Evolutionary conservation across 1,284 basidiomycete genomes (phyloP), one percentile per base, ranked within the genome.

Genomic region (Cutaneotrichosporon arboriforme): DNA sequence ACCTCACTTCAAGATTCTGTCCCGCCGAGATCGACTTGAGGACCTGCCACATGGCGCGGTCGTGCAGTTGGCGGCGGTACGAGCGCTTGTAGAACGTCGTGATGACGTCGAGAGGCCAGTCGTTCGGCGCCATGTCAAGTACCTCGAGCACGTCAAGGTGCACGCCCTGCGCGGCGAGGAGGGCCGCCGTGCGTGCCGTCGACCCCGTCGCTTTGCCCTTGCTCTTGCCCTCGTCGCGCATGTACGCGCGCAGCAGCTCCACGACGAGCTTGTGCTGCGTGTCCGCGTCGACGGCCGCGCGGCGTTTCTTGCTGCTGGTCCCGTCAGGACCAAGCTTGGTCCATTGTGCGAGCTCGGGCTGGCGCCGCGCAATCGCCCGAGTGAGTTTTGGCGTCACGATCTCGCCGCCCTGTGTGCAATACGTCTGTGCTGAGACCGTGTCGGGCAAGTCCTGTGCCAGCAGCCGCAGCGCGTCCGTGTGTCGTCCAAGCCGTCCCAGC

Each of bases 121-220:
- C 76, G 23, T 81, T 69, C 1, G 90, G 90, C 18, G 92, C 79
- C 15, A 83, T 75, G 2, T 83, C 76, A 15, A 91, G 77, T 31
- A 91, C 88, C 67, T 90, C 86, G 15, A 84, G 62, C 2, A 84
- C 80, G 63, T 92, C 87, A 33, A 93, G 77, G 64, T 85, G 85
- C 57, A 83, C 79, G 2, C 85, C 86, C 68, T 91, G 90, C 1
- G 89, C 83, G 65, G 86, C 85, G 18, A 94, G 76, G 21, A 93
- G 73, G 34, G 79, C 79, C 3, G 86, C 81, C 0, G 86, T 83
- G 20, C 82, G 81, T 14, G 79, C 76, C 79, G 65, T 91, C 86
- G 37, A 91, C 77, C 64, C 33, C 7, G 34, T 15, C 41, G 26
- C 26, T 21, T 43, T 7, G 41, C 84, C 84, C 57, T 83, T 78